Conservation (phyloP, 768 basidiomycete species). For the Kockovaella imperatae region DNA sequence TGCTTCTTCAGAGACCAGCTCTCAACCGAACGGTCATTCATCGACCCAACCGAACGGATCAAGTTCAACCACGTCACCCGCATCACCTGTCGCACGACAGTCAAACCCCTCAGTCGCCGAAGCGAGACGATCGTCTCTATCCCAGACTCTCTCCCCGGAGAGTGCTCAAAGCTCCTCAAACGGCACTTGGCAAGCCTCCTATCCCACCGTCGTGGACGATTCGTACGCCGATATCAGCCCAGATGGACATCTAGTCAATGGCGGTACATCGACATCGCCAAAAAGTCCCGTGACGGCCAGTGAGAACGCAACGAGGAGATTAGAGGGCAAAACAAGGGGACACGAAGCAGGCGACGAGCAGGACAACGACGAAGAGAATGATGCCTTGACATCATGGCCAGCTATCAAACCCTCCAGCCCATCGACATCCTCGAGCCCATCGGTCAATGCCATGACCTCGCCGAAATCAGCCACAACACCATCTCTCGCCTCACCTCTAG, state of each 20-base stretch:
- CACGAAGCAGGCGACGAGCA: neutral
- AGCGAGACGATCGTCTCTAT: constrained; percentile 7
- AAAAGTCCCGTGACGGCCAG: neutral
- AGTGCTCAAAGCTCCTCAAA: constrained; percentile 5
- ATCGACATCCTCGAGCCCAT: too few species aligned
- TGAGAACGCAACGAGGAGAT: neutral
- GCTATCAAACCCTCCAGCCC: neutral
- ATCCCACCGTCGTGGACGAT: constrained; percentile 21
- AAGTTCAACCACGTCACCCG: too few species aligned
- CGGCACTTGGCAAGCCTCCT: constrained; percentile 8
- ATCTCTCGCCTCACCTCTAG: neutral
- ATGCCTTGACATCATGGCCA: neutral
- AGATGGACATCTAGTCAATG: constrained; percentile 16
- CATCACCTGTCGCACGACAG: too few species aligned
- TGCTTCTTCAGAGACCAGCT: too few species aligned
- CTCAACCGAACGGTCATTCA: too few species aligned
- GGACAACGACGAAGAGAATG: neutral
- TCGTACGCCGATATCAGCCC: constrained; percentile 27
- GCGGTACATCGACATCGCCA: neutral
- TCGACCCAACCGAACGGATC: too few species aligned
- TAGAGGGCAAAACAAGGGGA: neutral
- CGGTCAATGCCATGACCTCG: neutral
- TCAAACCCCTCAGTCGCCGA: constrained; percentile 7
- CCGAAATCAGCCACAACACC: neutral
- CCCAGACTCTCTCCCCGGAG: constrained; percentile 21